These are phyloP conservation scores for Talaromyces sp. DNA, from an alignment of 2,329 filamentous ascomycete genomes.

Conservation along the genomic window DNA sequence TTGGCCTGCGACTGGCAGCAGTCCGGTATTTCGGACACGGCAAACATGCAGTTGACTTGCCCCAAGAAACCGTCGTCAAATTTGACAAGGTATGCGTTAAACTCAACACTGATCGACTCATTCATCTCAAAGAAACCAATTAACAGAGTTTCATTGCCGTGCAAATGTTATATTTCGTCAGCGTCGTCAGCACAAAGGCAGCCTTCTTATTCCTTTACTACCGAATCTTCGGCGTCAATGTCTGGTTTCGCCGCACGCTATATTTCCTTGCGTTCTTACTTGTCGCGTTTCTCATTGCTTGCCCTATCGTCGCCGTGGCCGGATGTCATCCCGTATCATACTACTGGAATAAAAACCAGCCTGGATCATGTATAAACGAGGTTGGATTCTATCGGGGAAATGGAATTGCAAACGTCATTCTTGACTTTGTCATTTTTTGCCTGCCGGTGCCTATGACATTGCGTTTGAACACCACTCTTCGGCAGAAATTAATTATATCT, in stretches of 20 bases:
- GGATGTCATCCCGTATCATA: slow-evolving; percentile 23
- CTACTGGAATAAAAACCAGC: slow-evolving; percentile 19
- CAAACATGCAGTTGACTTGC: slow-evolving; percentile 16
- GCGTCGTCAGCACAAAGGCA: slow-evolving; percentile 23
- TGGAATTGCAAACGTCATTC: slow-evolving; percentile 23
- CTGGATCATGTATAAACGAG: slow-evolving; percentile 21
- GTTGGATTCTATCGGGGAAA: slow-evolving; percentile 24
- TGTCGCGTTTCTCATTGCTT: slow-evolving; percentile 21
- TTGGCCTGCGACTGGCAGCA: slow-evolving; percentile 19
- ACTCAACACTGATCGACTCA: background rate
- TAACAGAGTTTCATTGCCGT: slow-evolving; percentile 22
- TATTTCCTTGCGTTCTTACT: slow-evolving; percentile 17
- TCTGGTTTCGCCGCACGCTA: slow-evolving; percentile 21
- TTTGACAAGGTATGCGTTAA: slow-evolving; percentile 21
- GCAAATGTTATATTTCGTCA: slow-evolving; percentile 23
- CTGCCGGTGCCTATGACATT: slow-evolving; percentile 28
- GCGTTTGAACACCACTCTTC: slow-evolving; percentile 19
- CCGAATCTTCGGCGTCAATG: slow-evolving; percentile 26
- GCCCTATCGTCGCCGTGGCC: slow-evolving; percentile 18
- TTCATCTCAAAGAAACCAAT: background rate
- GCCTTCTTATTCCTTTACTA: slow-evolving; percentile 26
- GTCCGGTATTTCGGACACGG: slow-evolving; percentile 19
- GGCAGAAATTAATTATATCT: slow-evolving; percentile 23
- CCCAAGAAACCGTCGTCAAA: slow-evolving; percentile 12
- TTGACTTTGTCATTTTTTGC: slow-evolving; percentile 24